Evolutionary conservation across 768 basidiomycete species (phyloP).

Genomic region (Trametes villosa): DNA sequence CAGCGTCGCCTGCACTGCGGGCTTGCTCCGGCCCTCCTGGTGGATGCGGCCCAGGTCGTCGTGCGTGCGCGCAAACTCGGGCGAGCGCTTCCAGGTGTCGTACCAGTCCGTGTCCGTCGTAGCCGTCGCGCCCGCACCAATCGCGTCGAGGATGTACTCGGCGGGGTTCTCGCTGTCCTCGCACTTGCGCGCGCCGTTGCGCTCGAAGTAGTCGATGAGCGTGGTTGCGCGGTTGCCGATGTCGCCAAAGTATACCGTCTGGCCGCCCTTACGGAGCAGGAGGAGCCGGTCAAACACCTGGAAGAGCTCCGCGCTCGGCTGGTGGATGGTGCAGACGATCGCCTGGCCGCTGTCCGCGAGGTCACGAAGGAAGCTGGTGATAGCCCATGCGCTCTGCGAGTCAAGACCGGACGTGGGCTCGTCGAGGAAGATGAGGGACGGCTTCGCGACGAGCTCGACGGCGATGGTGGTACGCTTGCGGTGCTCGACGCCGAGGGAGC

Average conservation of each 20-base stretch:
- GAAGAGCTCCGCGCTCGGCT: constrained; percentile 87
- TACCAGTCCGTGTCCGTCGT: constrained; percentile 52
- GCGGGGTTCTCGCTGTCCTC: constrained; percentile 70
- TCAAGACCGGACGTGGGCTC: constrained; percentile 89
- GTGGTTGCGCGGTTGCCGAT: constrained; percentile 63
- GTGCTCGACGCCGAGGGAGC: constrained; percentile 69
- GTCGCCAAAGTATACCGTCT: constrained; percentile 70
- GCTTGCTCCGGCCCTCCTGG: constrained; percentile 37
- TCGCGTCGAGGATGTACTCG: constrained; percentile 54
- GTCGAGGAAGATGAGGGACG: constrained; percentile 80
- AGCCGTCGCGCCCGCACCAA: constrained; percentile 60
- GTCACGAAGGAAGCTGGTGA: constrained; percentile 71
- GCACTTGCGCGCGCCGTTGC: constrained; percentile 67
- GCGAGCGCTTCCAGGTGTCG: constrained; percentile 49
- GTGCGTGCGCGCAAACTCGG: constrained; percentile 43
- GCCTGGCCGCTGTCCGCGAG: constrained; percentile 84
- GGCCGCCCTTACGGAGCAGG: constrained; percentile 76
- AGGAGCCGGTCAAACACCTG: constrained; percentile 81
- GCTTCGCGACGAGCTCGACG: constrained; percentile 89
- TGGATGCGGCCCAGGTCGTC: constrained; percentile 50
- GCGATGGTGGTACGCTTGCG: constrained; percentile 85
- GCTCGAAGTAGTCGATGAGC: constrained; percentile 78
- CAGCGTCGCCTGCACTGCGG: constrained; percentile 28
- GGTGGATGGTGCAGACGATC: constrained; percentile 81
- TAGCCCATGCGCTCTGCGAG: constrained; percentile 87